Evolutionary conservation across 768 basidiomycete species (phyloP).

Genomic region (Boletus tomentosulus): DNA sequence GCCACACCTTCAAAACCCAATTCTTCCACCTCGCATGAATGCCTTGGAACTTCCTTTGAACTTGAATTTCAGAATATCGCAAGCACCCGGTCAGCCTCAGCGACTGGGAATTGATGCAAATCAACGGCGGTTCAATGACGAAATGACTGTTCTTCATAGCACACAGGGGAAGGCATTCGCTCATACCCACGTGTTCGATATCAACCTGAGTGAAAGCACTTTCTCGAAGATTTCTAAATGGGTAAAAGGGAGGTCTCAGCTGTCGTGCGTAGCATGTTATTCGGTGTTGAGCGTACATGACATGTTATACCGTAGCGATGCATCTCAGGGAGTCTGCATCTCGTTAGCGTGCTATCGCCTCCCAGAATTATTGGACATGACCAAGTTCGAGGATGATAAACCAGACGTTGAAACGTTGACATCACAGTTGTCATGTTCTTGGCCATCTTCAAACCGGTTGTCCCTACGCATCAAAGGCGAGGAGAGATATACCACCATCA

Average conservation of each 20-base stretch:
- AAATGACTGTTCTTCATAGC: slow-evolving; percentile 19
- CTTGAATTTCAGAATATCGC: slow-evolving; percentile 15
- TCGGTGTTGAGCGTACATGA: not conserved
- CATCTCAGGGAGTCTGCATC: slow-evolving; percentile 38
- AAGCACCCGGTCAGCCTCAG: not conserved
- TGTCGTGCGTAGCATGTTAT: slow-evolving; percentile 29
- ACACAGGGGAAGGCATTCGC: slow-evolving; percentile 18
- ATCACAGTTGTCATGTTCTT: slow-evolving; percentile 32
- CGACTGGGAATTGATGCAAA: not conserved
- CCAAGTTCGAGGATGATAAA: slow-evolving; percentile 11
- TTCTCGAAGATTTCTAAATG: slow-evolving; percentile 33
- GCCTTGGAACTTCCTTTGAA: slow-evolving; percentile 14
- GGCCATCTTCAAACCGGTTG: slow-evolving; percentile 37
- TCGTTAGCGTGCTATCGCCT: slow-evolving; percentile 44
- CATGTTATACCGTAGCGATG: slow-evolving; percentile 23
- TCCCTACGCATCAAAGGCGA: slow-evolving; percentile 12
- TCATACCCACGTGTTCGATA: slow-evolving; percentile 19
- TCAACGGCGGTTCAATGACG: slow-evolving; percentile 10
- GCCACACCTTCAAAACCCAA: not conserved
- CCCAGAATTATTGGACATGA: slow-evolving; percentile 17
- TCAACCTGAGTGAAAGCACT: slow-evolving; percentile 28
- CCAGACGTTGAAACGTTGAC: slow-evolving; percentile 19
- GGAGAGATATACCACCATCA: slow-evolving; percentile 8
- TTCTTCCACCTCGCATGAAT: slow-evolving; percentile 11
- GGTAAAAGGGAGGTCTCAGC: slow-evolving; percentile 29